phyloP scores from a whole-genome alignment of 345 rosid species.

The Durio zibethinus region DNA sequence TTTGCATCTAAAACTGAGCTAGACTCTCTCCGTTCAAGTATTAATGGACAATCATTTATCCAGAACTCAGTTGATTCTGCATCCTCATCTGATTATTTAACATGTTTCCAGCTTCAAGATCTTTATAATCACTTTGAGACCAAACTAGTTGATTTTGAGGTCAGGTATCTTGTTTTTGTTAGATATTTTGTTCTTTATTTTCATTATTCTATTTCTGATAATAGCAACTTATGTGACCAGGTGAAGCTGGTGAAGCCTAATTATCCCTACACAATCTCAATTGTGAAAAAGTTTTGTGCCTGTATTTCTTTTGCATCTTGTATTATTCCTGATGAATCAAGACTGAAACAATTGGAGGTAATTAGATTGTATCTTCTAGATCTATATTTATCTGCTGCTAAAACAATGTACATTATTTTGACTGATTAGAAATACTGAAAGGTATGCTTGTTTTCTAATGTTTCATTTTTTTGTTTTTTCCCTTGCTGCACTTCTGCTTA shows the following conservation, averaged over 20 bases:
- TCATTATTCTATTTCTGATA: constrained; percentile 15
- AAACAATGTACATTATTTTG: neutral
- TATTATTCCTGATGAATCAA: constrained; percentile 60
- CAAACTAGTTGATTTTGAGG: constrained; percentile 58
- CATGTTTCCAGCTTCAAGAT: constrained; percentile 39
- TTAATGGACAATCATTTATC: constrained; percentile 31
- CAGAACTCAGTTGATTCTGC: constrained; percentile 29
- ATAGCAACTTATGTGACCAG: constrained; percentile 41
- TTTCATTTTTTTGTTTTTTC: neutral
- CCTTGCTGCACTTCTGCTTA: neutral
- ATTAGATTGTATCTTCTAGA: constrained; percentile 17
- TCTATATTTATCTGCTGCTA: neutral
- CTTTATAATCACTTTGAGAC: constrained; percentile 60
- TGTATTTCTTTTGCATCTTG: constrained; percentile 46
- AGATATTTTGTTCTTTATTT: neutral
- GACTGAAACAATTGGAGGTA: constrained; percentile 78
- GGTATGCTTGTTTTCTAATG: neutral
- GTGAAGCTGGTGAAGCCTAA: constrained; percentile 39
- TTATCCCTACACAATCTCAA: constrained; percentile 33
- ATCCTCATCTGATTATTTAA: constrained; percentile 21
- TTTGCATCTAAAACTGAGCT: constrained; percentile 36
- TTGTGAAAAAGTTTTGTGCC: constrained; percentile 60
- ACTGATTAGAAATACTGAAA: neutral
- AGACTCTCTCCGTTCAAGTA: constrained; percentile 32
- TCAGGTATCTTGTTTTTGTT: constrained; percentile 23